phyloP scores from a whole-genome alignment of 202 grass and related monocot genomes.

The Hordeum pubiflorum region DNA sequence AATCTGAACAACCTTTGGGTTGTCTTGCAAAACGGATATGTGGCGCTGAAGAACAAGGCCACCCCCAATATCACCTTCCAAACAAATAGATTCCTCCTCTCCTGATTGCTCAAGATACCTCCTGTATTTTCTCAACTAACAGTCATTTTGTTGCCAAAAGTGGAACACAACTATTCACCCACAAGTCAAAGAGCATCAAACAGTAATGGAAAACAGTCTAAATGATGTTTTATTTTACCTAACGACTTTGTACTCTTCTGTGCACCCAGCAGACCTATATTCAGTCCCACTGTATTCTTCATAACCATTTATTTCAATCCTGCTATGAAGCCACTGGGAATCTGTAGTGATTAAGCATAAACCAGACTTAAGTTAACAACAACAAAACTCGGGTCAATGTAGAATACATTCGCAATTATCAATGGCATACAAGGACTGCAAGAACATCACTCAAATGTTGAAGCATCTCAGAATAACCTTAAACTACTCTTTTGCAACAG shows the following conservation, averaged over 20 bases:
- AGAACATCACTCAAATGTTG: not conserved
- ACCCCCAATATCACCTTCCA: constrained; percentile 95
- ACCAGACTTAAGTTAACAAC: not conserved
- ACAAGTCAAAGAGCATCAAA: not conserved
- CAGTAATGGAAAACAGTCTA: not conserved
- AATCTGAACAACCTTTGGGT: constrained; percentile 54
- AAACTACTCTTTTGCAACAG: not conserved
- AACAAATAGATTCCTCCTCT: constrained; percentile 72
- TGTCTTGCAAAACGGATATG: constrained; percentile 69
- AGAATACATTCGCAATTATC: not conserved
- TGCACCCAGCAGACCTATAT: constrained; percentile 91
- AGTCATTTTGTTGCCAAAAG: constrained; percentile 5
- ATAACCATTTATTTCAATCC: constrained; percentile 84
- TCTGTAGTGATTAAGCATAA: constrained; percentile 35
- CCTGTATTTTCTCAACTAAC: constrained; percentile 25
- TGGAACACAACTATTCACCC: not conserved
- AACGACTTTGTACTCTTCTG: constrained; percentile 67
- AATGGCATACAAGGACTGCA: not conserved
- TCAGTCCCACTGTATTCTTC: constrained; percentile 92
- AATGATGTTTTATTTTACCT: constrained; percentile 34
- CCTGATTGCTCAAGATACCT: constrained; percentile 71
- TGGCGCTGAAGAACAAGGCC: constrained; percentile 67
- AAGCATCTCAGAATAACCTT: not conserved
- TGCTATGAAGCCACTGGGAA: constrained; percentile 90
- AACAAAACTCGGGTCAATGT: not conserved